Base-by-base conservation (phyloP, 805 yeast genomes). In the Starmerella lactis-condensi region DNA sequence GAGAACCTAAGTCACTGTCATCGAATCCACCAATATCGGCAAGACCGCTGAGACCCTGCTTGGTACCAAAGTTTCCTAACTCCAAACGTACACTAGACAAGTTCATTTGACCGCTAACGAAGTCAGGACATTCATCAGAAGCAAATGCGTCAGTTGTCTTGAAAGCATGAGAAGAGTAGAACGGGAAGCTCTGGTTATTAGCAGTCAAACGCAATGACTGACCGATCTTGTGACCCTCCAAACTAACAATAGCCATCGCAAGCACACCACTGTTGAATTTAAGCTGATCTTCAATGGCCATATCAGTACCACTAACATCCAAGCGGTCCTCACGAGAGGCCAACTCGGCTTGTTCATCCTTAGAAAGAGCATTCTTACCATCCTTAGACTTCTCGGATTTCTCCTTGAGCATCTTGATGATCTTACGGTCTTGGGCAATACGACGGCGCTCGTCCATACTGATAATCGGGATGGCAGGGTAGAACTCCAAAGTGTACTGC, bases 381-480 rank as follows among this genome's bases (percentile, higher is more conserved):
- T 34, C 32, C 11, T 41, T 41, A 10, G 29, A 30, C 8, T 17
- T n/a, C 20, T 40, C 40, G 15, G 31, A 34, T 42, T 44, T 43
- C 28, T 45, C 51, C 13, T 39, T 36, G 25, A 45, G 38, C 26
- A 35, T 33, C 11, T 34, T 29, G 29, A 43, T 40, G 36, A 40
- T 51, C 50, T 38, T 53, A 50, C 64, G 69, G 44, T 72, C 82
- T 35, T 58, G 61, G 25, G 68, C 58, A 41, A 81, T 29, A 12
- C 44, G 40, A 26, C 36, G 42, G 17, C 46, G 40, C 21, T 36
- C 93, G 33, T 70, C 74, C 26, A 81, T 71, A 22, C 79, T 67
- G 58, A 72, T 61, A n/a, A 83, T 75, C 6, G 83, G 79, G 32
- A 75, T 52, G 9, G 74, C 56, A 20, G 98, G 98, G 56, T 70